Evolutionary conservation across 2,329 filamentous ascomycete species (phyloP), one percentile per base, ranked within the genome.

Genomic region (Exophiala mesophila): DNA sequence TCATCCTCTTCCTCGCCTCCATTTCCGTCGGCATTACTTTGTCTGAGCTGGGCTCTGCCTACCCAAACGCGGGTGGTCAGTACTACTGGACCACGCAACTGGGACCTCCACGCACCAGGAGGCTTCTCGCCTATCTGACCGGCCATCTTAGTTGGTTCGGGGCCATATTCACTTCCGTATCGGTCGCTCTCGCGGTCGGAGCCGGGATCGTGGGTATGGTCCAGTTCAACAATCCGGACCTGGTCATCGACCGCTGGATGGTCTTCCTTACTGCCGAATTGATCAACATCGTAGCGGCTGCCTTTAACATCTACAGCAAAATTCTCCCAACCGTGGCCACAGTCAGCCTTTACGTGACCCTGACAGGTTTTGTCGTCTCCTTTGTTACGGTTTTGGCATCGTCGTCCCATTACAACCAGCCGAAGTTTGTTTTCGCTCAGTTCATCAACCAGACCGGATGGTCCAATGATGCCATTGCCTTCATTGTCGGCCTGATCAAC

Each of bases 21-120:
- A 18, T 17, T 18, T 34, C 15, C 17, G 32, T 17, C n/a, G 32
- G 15, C 8, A 19, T 34, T 5, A 18, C 61, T 73, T 3, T 71
- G 69, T n/a, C 67, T 72, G 70, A 74, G 50, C 49, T 74, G 29
- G 68, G 68, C 3, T 71, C 66, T 43, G 65, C 70, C 5, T 57
- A 72, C 55, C 71, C 71, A 2, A 73, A 72, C 57, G 67, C 71
- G 3, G 71, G 71, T 15, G 71, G 71, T 0, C 71, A 74, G 53
- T 74, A 74, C 52, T 73, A 18, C 16, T 34, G 32, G 32, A 17
- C 32, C 4, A 19, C 4, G 4, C 15, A 34, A 19, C n/a, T 34
- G 32, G 32, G 15, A 17, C 32, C 32, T 17, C 12, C n/a, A 6
- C n/a, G 32, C 4, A 18, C 39, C 36, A 24, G 34, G 29, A 29